Evolutionary conservation across 148 eudicot species (phyloP).

Genomic region (Arbutus unedo): DNA sequence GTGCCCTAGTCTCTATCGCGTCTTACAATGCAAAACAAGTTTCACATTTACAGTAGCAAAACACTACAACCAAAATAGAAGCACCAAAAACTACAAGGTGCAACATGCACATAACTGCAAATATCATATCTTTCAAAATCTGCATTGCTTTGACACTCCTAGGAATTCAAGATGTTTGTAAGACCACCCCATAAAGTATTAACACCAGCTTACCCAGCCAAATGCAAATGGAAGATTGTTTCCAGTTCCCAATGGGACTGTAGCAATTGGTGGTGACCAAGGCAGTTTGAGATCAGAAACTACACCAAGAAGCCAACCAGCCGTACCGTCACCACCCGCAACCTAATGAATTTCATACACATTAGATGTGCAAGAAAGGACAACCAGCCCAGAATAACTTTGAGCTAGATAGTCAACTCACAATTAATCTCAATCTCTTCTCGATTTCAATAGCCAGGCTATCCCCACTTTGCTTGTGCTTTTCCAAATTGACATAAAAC

Average conservation of each 20-base stretch:
- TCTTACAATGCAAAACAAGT: background rate
- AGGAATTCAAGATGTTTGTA: background rate
- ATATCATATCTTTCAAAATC: background rate
- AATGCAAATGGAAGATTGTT: conserved; percentile 39
- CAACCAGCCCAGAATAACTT: background rate
- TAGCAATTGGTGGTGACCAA: conserved; percentile 32
- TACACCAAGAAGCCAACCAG: conserved; percentile 39
- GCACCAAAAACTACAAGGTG: background rate
- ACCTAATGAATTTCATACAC: conserved; percentile 17
- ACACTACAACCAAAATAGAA: background rate
- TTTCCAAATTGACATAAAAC: conserved; percentile 25
- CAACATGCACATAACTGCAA: background rate
- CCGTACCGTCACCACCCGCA: conserved; percentile 44
- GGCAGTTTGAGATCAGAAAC: conserved; percentile 36
- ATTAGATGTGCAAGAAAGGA: background rate
- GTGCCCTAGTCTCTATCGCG: too few species aligned
- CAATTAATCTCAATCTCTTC: conserved; percentile 27
- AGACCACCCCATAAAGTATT: background rate
- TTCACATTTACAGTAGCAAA: background rate
- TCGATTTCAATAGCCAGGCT: conserved; percentile 22
- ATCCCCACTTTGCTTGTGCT: conserved; percentile 25
- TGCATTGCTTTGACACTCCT: background rate
- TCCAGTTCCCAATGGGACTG: conserved; percentile 42
- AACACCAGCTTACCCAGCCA: conserved; percentile 30
- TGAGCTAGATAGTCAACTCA: conserved; percentile 17